A percentile compares a stretch with the other conserved stretches of the same genome.
These are phyloP conservation scores for Jacaranda mimosifolia DNA, from an alignment of 257 asterid genomes.

Conservation along the genomic window DNA sequence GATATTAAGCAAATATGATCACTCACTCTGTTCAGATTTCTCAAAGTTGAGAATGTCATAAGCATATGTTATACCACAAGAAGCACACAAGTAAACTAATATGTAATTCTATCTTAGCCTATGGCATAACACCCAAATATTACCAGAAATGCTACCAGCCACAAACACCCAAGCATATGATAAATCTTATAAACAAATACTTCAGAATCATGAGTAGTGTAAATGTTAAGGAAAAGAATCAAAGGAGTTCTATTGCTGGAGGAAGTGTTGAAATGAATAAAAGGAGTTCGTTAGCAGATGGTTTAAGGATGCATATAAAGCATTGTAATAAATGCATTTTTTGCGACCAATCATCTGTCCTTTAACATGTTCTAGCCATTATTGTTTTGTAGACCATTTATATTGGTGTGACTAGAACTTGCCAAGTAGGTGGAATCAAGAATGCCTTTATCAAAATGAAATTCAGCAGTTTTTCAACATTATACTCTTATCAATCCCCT, in stretches of 20 bases:
- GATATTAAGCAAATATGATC: slow-evolving; percentile 22
- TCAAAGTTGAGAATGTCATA: slow-evolving; percentile 25
- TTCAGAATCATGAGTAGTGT: background rate
- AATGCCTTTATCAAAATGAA: slow-evolving; percentile 11
- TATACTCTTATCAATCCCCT: slow-evolving; percentile 7
- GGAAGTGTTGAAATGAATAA: slow-evolving; percentile 14
- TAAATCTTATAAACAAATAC: slow-evolving; percentile 9
- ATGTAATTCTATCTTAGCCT: slow-evolving; percentile 7
- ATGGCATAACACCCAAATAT: slow-evolving; percentile 4
- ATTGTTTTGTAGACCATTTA: slow-evolving; percentile 1
- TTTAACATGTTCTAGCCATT: slow-evolving; percentile 10
- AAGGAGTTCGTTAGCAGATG: slow-evolving; percentile 24
- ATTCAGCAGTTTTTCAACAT: slow-evolving; percentile 12
- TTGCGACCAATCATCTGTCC: slow-evolving; percentile 13
- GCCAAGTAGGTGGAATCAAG: slow-evolving; percentile 22
- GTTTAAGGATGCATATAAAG: slow-evolving; percentile 8
- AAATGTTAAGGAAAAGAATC: slow-evolving; percentile 7
- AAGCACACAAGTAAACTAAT: background rate
- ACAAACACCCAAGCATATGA: slow-evolving; percentile 12
- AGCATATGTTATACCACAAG: slow-evolving; percentile 4
- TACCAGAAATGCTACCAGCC: background rate
- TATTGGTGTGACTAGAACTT: slow-evolving; percentile 10
- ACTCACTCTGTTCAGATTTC: slow-evolving; percentile 8
- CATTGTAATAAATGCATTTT: slow-evolving; percentile 11
- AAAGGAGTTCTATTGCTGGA: background rate